Base-by-base conservation (phyloP, 306 rosid species). In the Quercus variabilis region DNA sequence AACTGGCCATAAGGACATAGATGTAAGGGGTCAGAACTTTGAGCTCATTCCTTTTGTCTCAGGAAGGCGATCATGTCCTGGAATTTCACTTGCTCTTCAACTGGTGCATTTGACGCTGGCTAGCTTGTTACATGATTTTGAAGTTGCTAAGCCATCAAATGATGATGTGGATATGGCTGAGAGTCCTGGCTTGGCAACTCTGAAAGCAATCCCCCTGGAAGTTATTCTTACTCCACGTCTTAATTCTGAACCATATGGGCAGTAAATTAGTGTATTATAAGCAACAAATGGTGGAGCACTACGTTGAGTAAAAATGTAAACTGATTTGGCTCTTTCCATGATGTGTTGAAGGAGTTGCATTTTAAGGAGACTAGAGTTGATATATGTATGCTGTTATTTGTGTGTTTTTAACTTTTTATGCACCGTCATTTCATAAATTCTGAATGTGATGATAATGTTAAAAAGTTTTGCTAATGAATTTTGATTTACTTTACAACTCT, bases 171-270 rank as follows among this genome's bases (percentile, higher is more conserved):
- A 84, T 63, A 84, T 80, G 87, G 77, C 77, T 26, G 79, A 77
- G 31, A 33, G 79, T 74, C 52, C 68, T n/a, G 80, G 85, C 20
- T 51, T 80, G 71, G 54, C 80, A 13, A 76, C 15, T 21, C 15
- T 73, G 14, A 80, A 68, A 74, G 87, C 82, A 74, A 84, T 75
- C 3, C 83, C 85, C 56, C 80, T 84, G 7, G 78, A 74, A 41
- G 75, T 74, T 55, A 14, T 73, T 1, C 82, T 84, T 55, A 12
- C 26, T 15, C 78, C 85, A 4, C 79, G 78, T 15, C 77, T 74
- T 25, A 17, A 51, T 30, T 28, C 73, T 6, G 21, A 35, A 7
- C 43, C 31, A 17, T 65, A 65, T 63, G 12, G 26, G 64, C 4
- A 58, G 13, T 58, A 20, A 58, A 58, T 58, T 58, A 21, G 64